Evolutionary conservation across 2,329 filamentous ascomycete genomes (phyloP), one percentile per base, ranked within the genome.

Genomic region (Penicillium palitans): DNA sequence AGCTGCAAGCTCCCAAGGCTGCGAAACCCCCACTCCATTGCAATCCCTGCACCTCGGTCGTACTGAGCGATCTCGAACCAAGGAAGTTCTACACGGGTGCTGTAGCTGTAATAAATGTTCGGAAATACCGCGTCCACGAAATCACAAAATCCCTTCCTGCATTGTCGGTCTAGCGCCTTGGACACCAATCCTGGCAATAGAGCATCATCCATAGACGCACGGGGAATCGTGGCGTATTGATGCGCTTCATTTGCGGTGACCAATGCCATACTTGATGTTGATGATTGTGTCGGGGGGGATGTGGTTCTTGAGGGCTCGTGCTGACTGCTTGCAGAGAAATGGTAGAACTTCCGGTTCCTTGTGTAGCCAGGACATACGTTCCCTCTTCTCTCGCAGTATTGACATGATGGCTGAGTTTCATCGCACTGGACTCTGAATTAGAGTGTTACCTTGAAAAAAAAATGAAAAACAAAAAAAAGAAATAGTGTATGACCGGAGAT

Each of bases 61-160:
- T 60, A 35, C 7, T 61, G 64, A 25, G 62, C 61, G n/a, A 66
- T 59, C 19, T 64, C 60, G 21, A 64, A 45, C 65, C 65, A 68
- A 40, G 59, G 64, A 15, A 59, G 55, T 6, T 59, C 58, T 25
- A 66, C 53, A 2, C 64, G 64, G 2, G 17, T 54, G 19, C 52
- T 55, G 41, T 64, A 66, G 8, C 47, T 57, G 41, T 61, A 57
- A 44, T 59, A 66, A 10, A 59, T 55, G 12, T 48, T 52, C 0
- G 62, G 61, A 50, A 66, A 68, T 13, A 52, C 55, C 15, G 50
- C 52, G 33, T 58, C 48, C n/a, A 68, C 48, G 8, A 66, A 59
- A 37, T 59, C 57, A 24, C 58, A 55, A 40, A 68, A 68, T 0
- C 61, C 56, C 13, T 66, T 59, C 41, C 58, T 58, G 9, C 52